A percentile compares a stretch with the other conserved stretches of the same genome.
Conservation (phyloP, 495 filamentous ascomycete genomes). For the Penicillium pancosmium region DNA sequence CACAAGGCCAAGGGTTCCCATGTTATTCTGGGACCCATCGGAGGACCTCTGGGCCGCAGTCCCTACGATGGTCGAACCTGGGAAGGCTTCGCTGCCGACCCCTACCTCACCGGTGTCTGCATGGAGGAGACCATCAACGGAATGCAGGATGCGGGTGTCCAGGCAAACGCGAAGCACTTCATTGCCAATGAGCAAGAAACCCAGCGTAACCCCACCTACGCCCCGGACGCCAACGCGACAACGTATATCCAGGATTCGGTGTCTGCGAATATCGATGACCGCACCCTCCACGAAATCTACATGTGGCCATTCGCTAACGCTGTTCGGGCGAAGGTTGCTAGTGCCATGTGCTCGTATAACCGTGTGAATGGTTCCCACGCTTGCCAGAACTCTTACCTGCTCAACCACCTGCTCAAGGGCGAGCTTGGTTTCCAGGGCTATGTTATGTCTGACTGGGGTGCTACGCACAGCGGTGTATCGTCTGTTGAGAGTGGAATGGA, state of each 20-base stretch:
- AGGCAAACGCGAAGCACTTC: slow-evolving; percentile 63
- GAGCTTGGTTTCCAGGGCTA: slow-evolving; percentile 71
- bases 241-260: slow-evolving; percentile 77
- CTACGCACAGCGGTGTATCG: slow-evolving; percentile 57
- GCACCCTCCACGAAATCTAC: slow-evolving; percentile 80
- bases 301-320: slow-evolving; percentile 75
- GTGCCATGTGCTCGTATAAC: slow-evolving; percentile 73
- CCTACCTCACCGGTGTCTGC: slow-evolving; percentile 59
- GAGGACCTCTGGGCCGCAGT: slow-evolving; percentile 56
- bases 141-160: slow-evolving; percentile 58
- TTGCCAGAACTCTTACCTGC: slow-evolving; percentile 63
- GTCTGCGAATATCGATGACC: slow-evolving; percentile 60
- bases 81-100: slow-evolving; percentile 75
- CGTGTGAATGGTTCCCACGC: slow-evolving; percentile 67
- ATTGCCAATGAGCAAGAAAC: slow-evolving; percentile 62
- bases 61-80: slow-evolving; percentile 61
- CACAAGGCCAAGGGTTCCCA: slow-evolving; percentile 56
- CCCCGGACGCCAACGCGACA: slow-evolving; percentile 63
- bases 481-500: slow-evolving; percentile 61
- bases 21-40: slow-evolving; percentile 53
- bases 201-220: slow-evolving; percentile 29
- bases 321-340: slow-evolving; percentile 60
- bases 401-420: slow-evolving; percentile 65
- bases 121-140: slow-evolving; percentile 58
- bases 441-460: slow-evolving; percentile 67